phyloP scores from a whole-genome alignment of 306 rosid genomes.

The Hippophae tibetana region DNA sequence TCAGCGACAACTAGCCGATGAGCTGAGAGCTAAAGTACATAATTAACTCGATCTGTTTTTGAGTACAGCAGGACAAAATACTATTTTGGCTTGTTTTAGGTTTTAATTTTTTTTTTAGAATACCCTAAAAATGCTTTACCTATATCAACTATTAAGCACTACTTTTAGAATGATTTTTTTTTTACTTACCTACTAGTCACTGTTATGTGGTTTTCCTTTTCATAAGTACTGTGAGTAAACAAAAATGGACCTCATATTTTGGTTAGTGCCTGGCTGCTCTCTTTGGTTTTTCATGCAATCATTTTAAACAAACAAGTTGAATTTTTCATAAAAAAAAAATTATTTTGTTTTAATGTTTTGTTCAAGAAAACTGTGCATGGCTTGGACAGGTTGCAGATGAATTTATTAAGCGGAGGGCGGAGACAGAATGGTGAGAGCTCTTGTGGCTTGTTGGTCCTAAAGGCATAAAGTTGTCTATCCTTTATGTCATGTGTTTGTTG shows the following conservation, averaged over 20 bases:
- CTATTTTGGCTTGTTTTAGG: background rate
- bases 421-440: conserved; percentile 55
- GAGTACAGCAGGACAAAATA: background rate
- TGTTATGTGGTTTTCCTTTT: background rate
- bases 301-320: background rate
- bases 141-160: background rate
- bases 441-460: background rate
- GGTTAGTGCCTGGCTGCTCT: background rate
- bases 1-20: conserved; percentile 83
- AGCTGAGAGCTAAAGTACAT: conserved; percentile 57
- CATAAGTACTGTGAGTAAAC: background rate
- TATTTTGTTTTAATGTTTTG: background rate
- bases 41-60: conserved; percentile 2
- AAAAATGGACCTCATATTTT: background rate
- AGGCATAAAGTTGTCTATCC: no score
- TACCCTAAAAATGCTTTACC: background rate
- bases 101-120: background rate
- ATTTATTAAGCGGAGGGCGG: conserved; percentile 55
- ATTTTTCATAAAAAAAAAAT: background rate
- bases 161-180: no score
- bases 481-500: no score
- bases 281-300: background rate
- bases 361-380: conserved; percentile 6
- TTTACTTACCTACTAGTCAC: no score
- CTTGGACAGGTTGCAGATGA: conserved; percentile 68